These are phyloP conservation scores for Solanum rostratum DNA, from an alignment of 257 asterid genomes.

Conservation along the genomic window DNA sequence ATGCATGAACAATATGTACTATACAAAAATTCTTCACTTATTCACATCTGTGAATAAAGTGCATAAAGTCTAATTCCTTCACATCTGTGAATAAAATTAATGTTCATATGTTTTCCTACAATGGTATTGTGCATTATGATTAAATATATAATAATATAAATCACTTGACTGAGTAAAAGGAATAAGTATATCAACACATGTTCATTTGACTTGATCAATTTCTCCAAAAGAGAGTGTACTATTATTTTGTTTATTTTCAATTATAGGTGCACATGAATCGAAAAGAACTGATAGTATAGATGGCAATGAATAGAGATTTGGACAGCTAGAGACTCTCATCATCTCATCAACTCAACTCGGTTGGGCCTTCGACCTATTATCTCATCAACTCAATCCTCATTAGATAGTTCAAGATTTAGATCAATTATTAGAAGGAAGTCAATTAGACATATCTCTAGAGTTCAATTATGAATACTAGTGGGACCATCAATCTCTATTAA, in stretches of 20 bases:
- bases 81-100: not conserved
- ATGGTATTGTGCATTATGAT: not conserved
- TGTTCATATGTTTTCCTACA: not conserved
- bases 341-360: too few species aligned
- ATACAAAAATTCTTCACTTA: not conserved
- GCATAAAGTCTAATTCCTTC: too few species aligned
- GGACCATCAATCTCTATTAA: too few species aligned
- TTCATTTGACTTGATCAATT: not conserved
- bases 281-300: not conserved
- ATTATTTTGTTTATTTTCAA: not conserved
- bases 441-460: too few species aligned
- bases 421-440: too few species aligned
- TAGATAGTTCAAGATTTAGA: too few species aligned
- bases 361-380: too few species aligned
- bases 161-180: not conserved
- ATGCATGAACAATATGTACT: not conserved
- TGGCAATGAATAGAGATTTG: not conserved
- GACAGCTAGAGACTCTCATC: too few species aligned
- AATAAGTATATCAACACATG: not conserved
- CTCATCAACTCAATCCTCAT: too few species aligned
- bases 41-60: too few species aligned
- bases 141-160: not conserved
- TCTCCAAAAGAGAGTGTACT: not conserved
- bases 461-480: too few species aligned
- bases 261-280: not conserved